phyloP scores from a whole-genome alignment of 495 filamentous ascomycete species.

The Penicillium malachiteum region DNA sequence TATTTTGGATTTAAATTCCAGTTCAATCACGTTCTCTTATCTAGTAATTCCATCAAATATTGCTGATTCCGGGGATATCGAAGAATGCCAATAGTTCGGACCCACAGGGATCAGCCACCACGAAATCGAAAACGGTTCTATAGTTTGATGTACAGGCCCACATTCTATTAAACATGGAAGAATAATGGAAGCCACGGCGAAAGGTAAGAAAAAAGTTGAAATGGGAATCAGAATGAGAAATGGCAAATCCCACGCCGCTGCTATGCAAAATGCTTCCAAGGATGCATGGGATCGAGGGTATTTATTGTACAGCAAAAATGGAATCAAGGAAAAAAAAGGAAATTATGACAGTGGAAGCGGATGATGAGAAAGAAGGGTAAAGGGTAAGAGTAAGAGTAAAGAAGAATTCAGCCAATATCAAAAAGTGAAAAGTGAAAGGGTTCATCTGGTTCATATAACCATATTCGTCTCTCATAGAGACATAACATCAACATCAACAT shows the following conservation, averaged over 20 bases:
- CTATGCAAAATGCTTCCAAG: constrained; percentile 28
- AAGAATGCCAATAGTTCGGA: constrained; percentile 15
- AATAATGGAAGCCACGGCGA: neutral
- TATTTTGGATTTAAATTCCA: no score
- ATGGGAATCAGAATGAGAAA: constrained; percentile 2
- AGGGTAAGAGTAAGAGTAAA: neutral
- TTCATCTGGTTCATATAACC: constrained; percentile 11
- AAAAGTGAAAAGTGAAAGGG: neutral
- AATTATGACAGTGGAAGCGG: constrained; percentile 3
- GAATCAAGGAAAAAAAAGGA: constrained; percentile 1
- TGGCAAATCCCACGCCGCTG: constrained; percentile 23
- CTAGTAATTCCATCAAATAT: no score
- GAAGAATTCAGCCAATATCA: constrained; percentile 20
- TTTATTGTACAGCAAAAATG: constrained; percentile 23
- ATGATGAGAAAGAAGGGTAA: constrained; percentile 7
- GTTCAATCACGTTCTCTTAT: no score
- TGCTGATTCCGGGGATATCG: neutral
- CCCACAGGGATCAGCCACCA: constrained; percentile 25
- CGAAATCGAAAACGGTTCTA: constrained; percentile 5
- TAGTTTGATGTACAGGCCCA: constrained; percentile 14
- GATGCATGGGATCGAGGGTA: constrained; percentile 19
- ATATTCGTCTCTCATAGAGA: constrained; percentile 14
- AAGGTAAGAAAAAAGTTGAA: constrained; percentile 7
- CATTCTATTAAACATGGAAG: constrained; percentile 8
- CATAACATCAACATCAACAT: constrained; percentile 6